phyloP scores from a whole-genome alignment of 2,329 filamentous ascomycete species.

The Kalmusia sp. region DNA sequence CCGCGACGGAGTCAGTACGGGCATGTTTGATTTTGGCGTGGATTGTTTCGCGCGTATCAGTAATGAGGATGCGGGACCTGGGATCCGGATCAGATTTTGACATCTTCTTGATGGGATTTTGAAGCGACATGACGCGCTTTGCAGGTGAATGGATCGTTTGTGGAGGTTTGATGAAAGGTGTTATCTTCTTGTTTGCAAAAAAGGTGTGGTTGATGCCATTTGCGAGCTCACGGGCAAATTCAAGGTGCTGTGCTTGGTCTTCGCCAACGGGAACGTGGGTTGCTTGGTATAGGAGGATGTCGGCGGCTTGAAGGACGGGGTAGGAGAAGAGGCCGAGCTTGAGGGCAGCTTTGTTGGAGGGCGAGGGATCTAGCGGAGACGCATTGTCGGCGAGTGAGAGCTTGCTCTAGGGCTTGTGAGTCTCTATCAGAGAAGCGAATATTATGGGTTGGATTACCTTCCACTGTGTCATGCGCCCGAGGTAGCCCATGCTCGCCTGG shows the following conservation, averaged over 20 bases:
- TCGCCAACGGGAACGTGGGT: conserved; percentile 97
- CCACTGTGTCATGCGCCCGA: conserved; percentile 99
- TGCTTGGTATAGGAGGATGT: conserved; percentile 83
- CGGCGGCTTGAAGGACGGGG: conserved; percentile 92
- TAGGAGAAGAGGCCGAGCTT: conserved; percentile 95
- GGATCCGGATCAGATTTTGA: conserved; percentile 82
- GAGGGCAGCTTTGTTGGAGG: conserved; percentile 63
- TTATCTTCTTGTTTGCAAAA: conserved; percentile 54
- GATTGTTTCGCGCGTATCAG: conserved; percentile 71
- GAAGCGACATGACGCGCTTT: conserved; percentile 89
- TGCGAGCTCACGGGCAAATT: conserved; percentile 87
- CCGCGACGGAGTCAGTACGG: conserved; percentile 74
- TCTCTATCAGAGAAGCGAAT: background rate
- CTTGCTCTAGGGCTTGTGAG: conserved; percentile 62
- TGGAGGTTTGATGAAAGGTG: conserved; percentile 22
- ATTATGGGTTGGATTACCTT: conserved; percentile 65
- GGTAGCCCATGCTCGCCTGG: conserved; percentile 87
- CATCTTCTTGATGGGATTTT: conserved; percentile 83
- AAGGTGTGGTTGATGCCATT: conserved; percentile 83
- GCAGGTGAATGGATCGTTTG: conserved; percentile 59
- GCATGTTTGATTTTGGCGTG: conserved; percentile 73
- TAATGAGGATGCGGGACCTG: conserved; percentile 82
- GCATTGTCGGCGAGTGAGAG: conserved; percentile 68
- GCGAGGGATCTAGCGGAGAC: conserved; percentile 60
- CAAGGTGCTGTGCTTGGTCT: conserved; percentile 91